Evolutionary conservation across 768 basidiomycete species (phyloP).

Genomic region (Termitomyces sp.): DNA sequence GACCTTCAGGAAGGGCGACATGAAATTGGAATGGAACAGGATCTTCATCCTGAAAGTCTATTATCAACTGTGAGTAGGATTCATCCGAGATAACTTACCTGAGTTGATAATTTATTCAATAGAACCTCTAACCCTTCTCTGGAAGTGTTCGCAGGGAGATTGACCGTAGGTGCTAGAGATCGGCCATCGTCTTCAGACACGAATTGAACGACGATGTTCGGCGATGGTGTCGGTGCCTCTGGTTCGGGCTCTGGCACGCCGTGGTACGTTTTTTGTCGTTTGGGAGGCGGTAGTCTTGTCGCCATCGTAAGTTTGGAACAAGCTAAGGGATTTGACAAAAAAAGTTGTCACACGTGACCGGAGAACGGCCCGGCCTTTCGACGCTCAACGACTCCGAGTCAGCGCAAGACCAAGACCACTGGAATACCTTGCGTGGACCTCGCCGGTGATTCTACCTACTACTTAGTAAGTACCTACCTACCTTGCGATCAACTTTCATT

Average conservation of each 20-base stretch:
- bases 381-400: too few species aligned
- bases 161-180: slow-evolving; percentile 82
- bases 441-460: too few species aligned
- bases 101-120: slow-evolving; percentile 81
- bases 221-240: slow-evolving; percentile 39
- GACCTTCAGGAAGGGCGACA: slow-evolving; percentile 64
- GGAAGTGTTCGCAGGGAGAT: slow-evolving; percentile 82
- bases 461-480: too few species aligned
- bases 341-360: not conserved
- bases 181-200: slow-evolving; percentile 84
- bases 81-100: slow-evolving; percentile 42
- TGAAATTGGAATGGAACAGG: slow-evolving; percentile 93
- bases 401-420: too few species aligned
- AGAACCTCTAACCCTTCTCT: slow-evolving; percentile 82
- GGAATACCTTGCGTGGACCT: too few species aligned
- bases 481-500: too few species aligned
- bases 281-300: slow-evolving; percentile 82
- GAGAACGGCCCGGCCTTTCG: not conserved
- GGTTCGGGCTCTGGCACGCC: slow-evolving; percentile 64
- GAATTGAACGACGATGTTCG: slow-evolving; percentile 87
- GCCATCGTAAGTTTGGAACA: slow-evolving; percentile 52
- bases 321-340: not conserved
- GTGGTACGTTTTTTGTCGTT: slow-evolving; percentile 81
- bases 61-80: slow-evolving; percentile 12
- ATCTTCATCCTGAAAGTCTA: slow-evolving; percentile 63